Evolutionary conservation across 2,329 filamentous ascomycete species (phyloP).

Genomic region (Aspergillus viridinutans): DNA sequence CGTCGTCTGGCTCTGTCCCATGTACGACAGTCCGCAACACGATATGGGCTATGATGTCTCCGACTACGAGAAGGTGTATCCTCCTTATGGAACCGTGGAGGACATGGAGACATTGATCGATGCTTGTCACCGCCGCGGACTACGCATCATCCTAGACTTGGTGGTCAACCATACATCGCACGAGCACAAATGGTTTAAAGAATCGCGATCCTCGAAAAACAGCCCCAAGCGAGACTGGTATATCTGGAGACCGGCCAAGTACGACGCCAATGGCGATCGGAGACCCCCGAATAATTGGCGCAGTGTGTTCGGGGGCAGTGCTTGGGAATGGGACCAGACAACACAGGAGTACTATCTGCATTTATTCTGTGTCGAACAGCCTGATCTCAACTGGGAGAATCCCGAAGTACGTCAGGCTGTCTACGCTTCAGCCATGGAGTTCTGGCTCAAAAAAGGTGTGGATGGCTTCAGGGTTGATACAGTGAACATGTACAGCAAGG

Average conservation of each 20-base stretch:
- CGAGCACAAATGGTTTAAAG: slow-evolving; percentile 66
- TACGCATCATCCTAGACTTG: slow-evolving; percentile 68
- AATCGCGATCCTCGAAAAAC: slow-evolving; percentile 57
- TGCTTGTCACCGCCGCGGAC: slow-evolving; percentile 56
- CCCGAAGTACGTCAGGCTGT: slow-evolving; percentile 62
- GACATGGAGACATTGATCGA: slow-evolving; percentile 61
- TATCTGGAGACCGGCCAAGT: slow-evolving; percentile 51
- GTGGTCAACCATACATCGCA: slow-evolving; percentile 75
- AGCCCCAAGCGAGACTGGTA: slow-evolving; percentile 67
- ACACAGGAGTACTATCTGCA: slow-evolving; percentile 73
- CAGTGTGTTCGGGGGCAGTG: slow-evolving; percentile 38
- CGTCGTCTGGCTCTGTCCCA: slow-evolving; percentile 52
- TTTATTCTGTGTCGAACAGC: slow-evolving; percentile 69
- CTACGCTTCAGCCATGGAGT: slow-evolving; percentile 65
- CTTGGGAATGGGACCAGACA: slow-evolving; percentile 59
- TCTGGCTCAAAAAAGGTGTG: slow-evolving; percentile 71
- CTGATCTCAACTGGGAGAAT: slow-evolving; percentile 83
- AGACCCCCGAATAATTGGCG: slow-evolving; percentile 69
- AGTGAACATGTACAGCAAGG: slow-evolving; percentile 68
- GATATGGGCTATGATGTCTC: slow-evolving; percentile 53
- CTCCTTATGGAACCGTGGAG: slow-evolving; percentile 61
- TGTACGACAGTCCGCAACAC: slow-evolving; percentile 49
- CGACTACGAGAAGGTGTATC: slow-evolving; percentile 58
- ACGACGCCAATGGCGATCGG: slow-evolving; percentile 53
- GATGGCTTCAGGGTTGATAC: slow-evolving; percentile 70